phyloP scores from a whole-genome alignment of 352 stramenopile genomes.

The Sclerospora graminicola region DNA sequence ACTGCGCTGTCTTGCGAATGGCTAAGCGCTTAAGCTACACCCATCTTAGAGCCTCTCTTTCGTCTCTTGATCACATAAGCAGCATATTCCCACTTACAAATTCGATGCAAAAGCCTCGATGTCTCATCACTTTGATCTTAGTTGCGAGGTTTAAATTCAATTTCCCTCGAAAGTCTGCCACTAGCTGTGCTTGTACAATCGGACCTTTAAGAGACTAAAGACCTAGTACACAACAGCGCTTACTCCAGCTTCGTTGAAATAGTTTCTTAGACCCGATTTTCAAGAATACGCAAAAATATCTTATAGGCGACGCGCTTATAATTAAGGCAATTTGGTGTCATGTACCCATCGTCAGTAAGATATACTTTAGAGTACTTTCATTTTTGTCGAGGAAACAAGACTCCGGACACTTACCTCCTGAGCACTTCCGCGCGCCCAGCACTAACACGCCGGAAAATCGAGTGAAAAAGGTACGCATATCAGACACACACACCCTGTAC shows the following conservation, averaged over 20 bases:
- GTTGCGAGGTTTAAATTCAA: slow-evolving; percentile 43
- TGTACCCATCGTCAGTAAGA: too few relatives aligned
- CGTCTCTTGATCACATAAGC: slow-evolving; percentile 40
- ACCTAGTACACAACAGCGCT: slow-evolving; percentile 67
- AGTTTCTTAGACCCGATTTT: too few relatives aligned
- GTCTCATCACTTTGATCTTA: slow-evolving; percentile 53
- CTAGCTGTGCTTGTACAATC: slow-evolving; percentile 74
- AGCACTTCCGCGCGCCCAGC: too few relatives aligned
- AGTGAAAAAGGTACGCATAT: too few relatives aligned
- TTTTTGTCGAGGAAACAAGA: too few relatives aligned
- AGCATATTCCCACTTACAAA: slow-evolving; percentile 31
- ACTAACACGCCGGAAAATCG: too few relatives aligned
- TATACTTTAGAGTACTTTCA: too few relatives aligned
- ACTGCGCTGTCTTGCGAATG: slow-evolving; percentile 13
- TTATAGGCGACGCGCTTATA: too few relatives aligned
- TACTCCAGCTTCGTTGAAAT: slow-evolving; percentile 64
- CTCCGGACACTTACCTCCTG: too few relatives aligned
- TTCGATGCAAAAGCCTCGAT: slow-evolving; percentile 51
- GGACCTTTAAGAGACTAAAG: slow-evolving; percentile 39
- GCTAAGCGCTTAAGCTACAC: slow-evolving; percentile 48
- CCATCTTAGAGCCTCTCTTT: slow-evolving; percentile 46
- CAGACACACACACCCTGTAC: too few relatives aligned
- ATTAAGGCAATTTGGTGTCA: too few relatives aligned
- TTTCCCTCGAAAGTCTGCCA: slow-evolving; percentile 49
- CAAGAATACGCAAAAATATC: too few relatives aligned